Evolutionary conservation across 2,329 filamentous ascomycete genomes (phyloP).

Genomic region (Penicillium capsulatum): DNA sequence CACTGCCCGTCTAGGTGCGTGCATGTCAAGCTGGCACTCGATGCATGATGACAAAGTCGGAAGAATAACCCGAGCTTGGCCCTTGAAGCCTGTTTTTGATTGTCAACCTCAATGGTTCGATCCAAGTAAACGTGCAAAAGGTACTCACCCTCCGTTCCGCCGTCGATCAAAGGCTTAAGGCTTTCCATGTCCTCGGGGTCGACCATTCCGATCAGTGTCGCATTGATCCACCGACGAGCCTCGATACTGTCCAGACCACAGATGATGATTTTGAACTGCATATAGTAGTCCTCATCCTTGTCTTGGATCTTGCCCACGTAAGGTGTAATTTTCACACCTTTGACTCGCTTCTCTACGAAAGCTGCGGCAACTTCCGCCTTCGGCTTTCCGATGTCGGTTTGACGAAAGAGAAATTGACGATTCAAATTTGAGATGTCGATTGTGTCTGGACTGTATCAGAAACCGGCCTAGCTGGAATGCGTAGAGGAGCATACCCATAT

Average conservation of each 20-base stretch:
- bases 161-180: constrained; percentile 91
- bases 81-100: constrained; percentile 73
- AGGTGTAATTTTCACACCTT: constrained; percentile 86
- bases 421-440: constrained; percentile 99
- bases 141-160: constrained; percentile 75
- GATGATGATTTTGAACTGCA: constrained; percentile 90
- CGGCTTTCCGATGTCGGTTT: constrained; percentile 82
- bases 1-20: constrained; percentile 93
- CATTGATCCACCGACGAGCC: constrained; percentile 97
- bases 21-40: constrained; percentile 97
- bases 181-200: constrained; percentile 77
- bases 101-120: neutral
- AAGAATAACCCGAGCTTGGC: constrained; percentile 86
- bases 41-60: constrained; percentile 93
- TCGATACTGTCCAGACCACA: constrained; percentile 97
- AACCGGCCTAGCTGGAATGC: neutral
- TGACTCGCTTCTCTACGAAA: constrained; percentile 86
- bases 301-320: constrained; percentile 96
- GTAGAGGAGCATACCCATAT: constrained; percentile 69
- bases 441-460: constrained; percentile 61
- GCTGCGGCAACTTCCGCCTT: constrained; percentile 91
- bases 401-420: constrained; percentile 91
- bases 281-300: constrained; percentile 93
- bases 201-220: constrained; percentile 84
- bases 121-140: neutral